Percentiles rank a stretch among this genome's conserved stretches.
Conservation (phyloP, 2,329 filamentous ascomycete species). For the Penicillium rolfsii region DNA sequence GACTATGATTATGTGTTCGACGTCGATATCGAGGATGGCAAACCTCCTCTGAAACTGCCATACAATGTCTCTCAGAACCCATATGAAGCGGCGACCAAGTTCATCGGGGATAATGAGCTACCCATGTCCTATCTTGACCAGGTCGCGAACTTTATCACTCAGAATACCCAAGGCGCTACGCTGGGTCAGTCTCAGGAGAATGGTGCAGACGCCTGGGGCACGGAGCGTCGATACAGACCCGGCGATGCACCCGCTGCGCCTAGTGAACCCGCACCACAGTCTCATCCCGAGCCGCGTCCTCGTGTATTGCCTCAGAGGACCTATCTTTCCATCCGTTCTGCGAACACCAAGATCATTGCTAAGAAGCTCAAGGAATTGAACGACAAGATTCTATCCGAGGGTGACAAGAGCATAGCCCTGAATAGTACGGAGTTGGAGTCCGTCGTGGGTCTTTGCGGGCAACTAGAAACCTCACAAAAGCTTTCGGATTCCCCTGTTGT, state of each 20-base stretch:
- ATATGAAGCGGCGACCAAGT: conserved; percentile 88
- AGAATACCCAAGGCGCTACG: conserved; percentile 84
- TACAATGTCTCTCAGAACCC: conserved; percentile 92
- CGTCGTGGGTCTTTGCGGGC: conserved; percentile 63
- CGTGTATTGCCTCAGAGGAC: conserved; percentile 76
- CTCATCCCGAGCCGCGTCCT: conserved; percentile 48
- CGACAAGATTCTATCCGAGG: conserved; percentile 65
- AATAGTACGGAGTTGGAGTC: conserved; percentile 70
- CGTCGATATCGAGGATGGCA: conserved; percentile 92
- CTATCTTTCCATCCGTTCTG: conserved; percentile 76
- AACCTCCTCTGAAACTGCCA: conserved; percentile 88
- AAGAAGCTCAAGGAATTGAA: conserved; percentile 80
- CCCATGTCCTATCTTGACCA: conserved; percentile 86
- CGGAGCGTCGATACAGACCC: conserved; percentile 76
- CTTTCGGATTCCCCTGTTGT: conserved; percentile 53
- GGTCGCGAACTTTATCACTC: conserved; percentile 87
- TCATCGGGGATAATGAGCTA: conserved; percentile 85
- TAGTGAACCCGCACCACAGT: conserved; percentile 27
- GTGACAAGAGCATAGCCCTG: conserved; percentile 72
- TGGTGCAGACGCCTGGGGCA: conserved; percentile 74
- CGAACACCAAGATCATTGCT: conserved; percentile 70
- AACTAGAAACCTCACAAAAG: conserved; percentile 58
- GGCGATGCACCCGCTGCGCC: conserved; percentile 59
- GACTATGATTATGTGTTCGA: conserved; percentile 97
- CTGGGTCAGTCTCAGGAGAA: conserved; percentile 65